Base-by-base conservation (phyloP, 805 yeast genomes). In the Wickerhamomyces mucosus region DNA sequence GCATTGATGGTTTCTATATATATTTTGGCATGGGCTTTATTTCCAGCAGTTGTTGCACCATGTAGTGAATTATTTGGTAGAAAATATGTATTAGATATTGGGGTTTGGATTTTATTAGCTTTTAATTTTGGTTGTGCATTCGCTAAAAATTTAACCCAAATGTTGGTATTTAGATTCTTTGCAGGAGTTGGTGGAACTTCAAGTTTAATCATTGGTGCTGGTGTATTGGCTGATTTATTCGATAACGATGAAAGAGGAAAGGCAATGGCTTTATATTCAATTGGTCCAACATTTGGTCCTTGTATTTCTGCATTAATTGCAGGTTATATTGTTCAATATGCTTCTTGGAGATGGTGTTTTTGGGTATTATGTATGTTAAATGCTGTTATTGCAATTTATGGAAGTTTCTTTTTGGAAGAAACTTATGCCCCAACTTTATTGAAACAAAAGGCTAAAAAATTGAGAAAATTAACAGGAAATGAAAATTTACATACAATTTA, bases 181-280 rank as follows among this genome's bases (percentile, higher is more conserved):
- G 78, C 80, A 3, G 86, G 86, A 3, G 50, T 69, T n/a, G 72
- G 75, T 31, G 82, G 80, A 6, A 68, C 78, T 32, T 76, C 81
- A 0, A 78, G 85, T 2, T 55, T 78, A 22, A 72, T 76, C 28
- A 76, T 76, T 7, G 83, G 82, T 16, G 81, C 82, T 2, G 85
- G 84, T 15, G 68, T 73, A 7, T 54, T 78, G 26, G 74, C 80
- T 14, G 86, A 78, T 45, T 45, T 78, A 38, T 78, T 64, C 46
- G 59, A 59, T 31, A 70, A 67, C 37, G 48, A 58, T 28, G 61
- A 67, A 21, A 61, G 84, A 31, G 72, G 69, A 31, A 48, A 58
- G 22, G 79, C 80, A 1, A 56, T 76, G 59, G 72, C 78, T 2
- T 53, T 70, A 7, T 76, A 67, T 47, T 58, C 70, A 4, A 46